Base-by-base conservation (phyloP, 441 rosid genomes). In the Dalechampia spathulata region DNA sequence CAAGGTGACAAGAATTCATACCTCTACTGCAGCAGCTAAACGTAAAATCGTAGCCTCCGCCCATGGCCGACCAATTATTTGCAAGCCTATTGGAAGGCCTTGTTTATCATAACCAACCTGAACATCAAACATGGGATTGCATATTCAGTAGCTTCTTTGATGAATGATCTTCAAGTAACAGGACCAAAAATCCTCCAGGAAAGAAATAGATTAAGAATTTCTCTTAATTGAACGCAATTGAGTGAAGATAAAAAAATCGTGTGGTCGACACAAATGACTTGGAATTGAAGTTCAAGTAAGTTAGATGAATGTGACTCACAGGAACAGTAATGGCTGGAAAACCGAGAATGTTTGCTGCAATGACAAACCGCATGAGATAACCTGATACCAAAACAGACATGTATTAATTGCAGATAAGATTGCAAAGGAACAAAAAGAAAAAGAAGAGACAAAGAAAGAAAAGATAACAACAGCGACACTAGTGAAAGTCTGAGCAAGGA, bases 1-100 rank as follows among this genome's bases (percentile, higher is more conserved):
- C 8, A 15, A 43, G 26, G 37, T 21, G 41, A 20, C 20, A 19
- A 32, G 54, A 30, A 53, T 48, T 11, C 11, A 47, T 65, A 86
- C 97, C 93, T 83, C 93, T 11, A 86, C 60, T 25, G 88, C 91
- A 61, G 81, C 70, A 62, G 95, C 91, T 57, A 90, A 70, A 51
- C 70, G 82, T 49, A 90, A 66, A 51, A 86, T 48, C 36, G 93
- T 75, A 57, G 93, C 95, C 72, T 90, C 97, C 5, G 78, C 85
- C 95, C 95, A 86, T 39, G 95, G 95, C 13, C 80, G 78, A 36
- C 95, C 87, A 26, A 86, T 83, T 48, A 85, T 74, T 55, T 90
- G 95, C 65, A 90, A 60, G 49, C 97, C 97, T 32, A 90, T 81
- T 1, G 95, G 95, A 60, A 86, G 90, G 57, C 95, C 95, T 69